Base-by-base conservation (phyloP, 305 asterid species). In the Euphrasia arctica region DNA sequence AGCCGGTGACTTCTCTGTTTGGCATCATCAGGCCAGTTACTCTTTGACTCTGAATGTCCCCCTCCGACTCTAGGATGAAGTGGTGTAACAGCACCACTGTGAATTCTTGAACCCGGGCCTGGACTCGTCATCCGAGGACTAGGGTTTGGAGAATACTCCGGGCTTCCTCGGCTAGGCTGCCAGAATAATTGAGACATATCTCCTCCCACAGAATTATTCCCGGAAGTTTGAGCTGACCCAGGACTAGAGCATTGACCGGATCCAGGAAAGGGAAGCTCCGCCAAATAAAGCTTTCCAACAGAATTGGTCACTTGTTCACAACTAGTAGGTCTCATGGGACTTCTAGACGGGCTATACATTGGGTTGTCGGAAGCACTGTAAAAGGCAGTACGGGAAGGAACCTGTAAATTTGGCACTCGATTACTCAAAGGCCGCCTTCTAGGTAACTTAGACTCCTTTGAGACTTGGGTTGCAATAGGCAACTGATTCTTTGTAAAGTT, bases 271-370 rank as follows among this genome's bases (percentile, higher is more conserved):
- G 75, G 75, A 66, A 77, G 75, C 62, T 84, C 86, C 9, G 84
- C 86, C 9, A 84, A 72, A 78, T 66, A 78, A 49, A 78, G 66
- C 75, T 72, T 84, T 66, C 85, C 91, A 22, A 73, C 77, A 62
- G 81, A 68, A 60, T 70, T 68, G 39, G 75, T 39, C 39, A 71
- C 78, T 66, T 75, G 86, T 41, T 86, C 90, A 50, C 63, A 63
- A 56, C 82, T 80, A 62, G 72, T 72, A 60, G 67, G 73, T 72
- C 95, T 74, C 78, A 83, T 75, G 2, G 90, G 90, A 73, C 92
- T 85, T 79, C 91, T 77, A 52, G 92, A 85, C 55, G 95, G 95
- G 78, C 95, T 87, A 34, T 90, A 87, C 81, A 85, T 74, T 25
- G 90, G 82, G 80, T 90, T 87, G 74, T 80, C 90, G 42, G 88